Evolutionary conservation across 1,139 yeast genomes (phyloP), one percentile per base, ranked within the genome.

Genomic region (Taphrina wiesneri): DNA sequence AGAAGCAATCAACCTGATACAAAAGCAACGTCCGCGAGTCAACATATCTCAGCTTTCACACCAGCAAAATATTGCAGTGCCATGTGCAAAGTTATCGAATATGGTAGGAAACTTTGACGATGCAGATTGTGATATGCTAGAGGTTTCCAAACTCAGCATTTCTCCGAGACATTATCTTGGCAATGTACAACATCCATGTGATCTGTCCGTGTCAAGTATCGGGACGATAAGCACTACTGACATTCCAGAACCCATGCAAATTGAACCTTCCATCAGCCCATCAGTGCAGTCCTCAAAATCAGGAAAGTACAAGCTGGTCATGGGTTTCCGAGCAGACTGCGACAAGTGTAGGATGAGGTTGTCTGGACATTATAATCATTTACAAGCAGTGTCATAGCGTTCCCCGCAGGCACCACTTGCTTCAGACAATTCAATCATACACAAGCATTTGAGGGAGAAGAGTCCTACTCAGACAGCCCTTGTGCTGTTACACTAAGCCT

Each of bases 271-370:
- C 7, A 11, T 17, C 36, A 13, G 47, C 19, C 36, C 11, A 11
- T 23, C 36, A 23, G 7, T 23, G 17, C 56, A 17, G 3, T 30
- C 43, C 23, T 5, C 23, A n/a, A 17, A n/a, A 30, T 19, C 41
- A 19, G 56, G 28, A 30, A 30, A 19, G 56, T 43, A 21, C 47
- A 43, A 43, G 28, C 43, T 52, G 23, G 41, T 56, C 49, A 51
- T 70, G 67, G 67, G 70, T 1, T 69, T 53, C 23, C 70, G 70
- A n/a, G 52, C 68, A 3, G 69, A 68, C 43, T 69, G 70, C 34
- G 65, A 66, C 23, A 68, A 67, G 45, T 69, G 70, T 36, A 21
- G 47, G 5, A 68, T 63, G 17, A 66, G 47, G 15, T 54, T 43
- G n/a, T 34, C 64, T 1, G 70, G 70, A 7, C 70, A 69, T 56